phyloP scores from a whole-genome alignment of 108 stramenopile species.

The Stephanodiscus triporus region DNA sequence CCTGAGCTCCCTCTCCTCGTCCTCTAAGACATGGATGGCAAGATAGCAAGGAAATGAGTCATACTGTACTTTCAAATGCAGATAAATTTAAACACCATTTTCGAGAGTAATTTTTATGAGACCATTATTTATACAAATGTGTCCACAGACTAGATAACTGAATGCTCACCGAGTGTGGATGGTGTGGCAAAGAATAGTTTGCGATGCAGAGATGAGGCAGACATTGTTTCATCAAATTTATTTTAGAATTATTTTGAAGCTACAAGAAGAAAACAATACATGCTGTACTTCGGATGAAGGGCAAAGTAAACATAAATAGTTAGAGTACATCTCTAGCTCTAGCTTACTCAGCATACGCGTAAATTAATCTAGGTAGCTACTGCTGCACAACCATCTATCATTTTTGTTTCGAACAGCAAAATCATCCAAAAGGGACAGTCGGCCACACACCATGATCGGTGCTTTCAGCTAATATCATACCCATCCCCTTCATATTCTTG shows the following conservation, averaged over 20 bases:
- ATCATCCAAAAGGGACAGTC: conserved; percentile 52
- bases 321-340: background rate
- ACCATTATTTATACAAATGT: background rate
- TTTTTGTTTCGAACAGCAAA: background rate
- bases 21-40: background rate
- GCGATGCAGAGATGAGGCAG: no score
- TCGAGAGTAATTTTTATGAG: background rate
- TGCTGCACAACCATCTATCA: background rate
- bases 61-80: background rate
- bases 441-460: conserved; percentile 48
- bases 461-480: conserved; percentile 45
- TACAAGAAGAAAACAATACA: no score
- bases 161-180: no score
- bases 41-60: background rate
- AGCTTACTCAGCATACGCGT: background rate
- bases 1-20: background rate
- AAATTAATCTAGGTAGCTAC: background rate
- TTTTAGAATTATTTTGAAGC: no score
- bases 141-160: background rate
- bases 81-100: background rate
- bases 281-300: no score
- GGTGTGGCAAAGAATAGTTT: no score
- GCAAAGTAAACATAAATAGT: no score
- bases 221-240: no score
- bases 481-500: conserved; percentile 48